These are phyloP conservation scores for Diaporthe velutina DNA, from an alignment of 2,329 filamentous ascomycete genomes.

Conservation along the genomic window DNA sequence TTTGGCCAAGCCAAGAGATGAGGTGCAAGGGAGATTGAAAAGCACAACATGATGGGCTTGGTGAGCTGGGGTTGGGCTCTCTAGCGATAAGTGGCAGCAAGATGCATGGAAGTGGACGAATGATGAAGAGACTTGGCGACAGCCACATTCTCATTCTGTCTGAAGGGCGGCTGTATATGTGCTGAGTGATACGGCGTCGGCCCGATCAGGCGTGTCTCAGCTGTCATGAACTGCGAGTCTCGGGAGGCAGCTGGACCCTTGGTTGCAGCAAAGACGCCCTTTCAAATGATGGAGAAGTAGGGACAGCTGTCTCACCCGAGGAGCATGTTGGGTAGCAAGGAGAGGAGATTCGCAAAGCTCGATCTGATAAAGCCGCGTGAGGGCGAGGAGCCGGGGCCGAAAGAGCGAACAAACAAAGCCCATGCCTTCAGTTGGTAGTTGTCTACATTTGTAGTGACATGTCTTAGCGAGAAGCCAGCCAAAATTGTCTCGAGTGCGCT, in stretches of 20 bases:
- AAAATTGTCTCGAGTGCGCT: too few relatives aligned
- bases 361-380: not conserved
- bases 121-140: constrained; percentile 9
- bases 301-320: not conserved
- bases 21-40: constrained; percentile 17
- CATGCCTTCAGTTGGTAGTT: not conserved
- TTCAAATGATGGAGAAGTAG: not conserved
- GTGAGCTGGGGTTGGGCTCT: not conserved
- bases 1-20: constrained; percentile 12
- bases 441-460: not conserved
- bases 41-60: not conserved
- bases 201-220: constrained; percentile 18
- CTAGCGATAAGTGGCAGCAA: not conserved
- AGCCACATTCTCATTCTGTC: constrained; percentile 26
- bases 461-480: not conserved
- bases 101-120: not conserved
- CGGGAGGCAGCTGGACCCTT: not conserved
- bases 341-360: not conserved
- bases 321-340: not conserved
- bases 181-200: constrained; percentile 15
- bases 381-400: not conserved
- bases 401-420: not conserved
- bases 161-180: not conserved
- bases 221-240: constrained; percentile 6
- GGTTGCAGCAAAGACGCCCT: not conserved